Percentiles rank a stretch among this genome's conserved stretches.
phyloP scores from a whole-genome alignment of 306 rosid genomes.

The Sicyos edulis region DNA sequence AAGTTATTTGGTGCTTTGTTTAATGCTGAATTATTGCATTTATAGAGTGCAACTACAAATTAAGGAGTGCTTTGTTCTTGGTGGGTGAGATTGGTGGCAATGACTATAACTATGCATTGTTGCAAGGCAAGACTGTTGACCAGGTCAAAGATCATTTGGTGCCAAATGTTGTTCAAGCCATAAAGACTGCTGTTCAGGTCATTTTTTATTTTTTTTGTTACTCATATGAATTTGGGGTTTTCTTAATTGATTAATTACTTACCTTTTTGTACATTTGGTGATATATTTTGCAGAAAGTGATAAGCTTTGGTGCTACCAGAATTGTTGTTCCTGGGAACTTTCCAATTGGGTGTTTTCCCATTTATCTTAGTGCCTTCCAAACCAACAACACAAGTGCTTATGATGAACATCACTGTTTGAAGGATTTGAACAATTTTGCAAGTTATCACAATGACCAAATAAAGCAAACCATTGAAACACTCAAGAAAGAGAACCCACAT shows the following conservation, averaged over 20 bases:
- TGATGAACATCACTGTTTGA: not conserved
- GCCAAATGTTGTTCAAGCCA: slow-evolving; percentile 24
- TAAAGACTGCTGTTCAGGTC: slow-evolving; percentile 18
- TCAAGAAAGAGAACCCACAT: too few relatives aligned
- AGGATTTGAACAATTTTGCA: not conserved
- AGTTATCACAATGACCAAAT: not conserved
- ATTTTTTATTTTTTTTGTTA: not conserved
- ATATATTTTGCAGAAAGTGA: not conserved
- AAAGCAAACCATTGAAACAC: too few relatives aligned
- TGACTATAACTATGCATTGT: slow-evolving; percentile 18
- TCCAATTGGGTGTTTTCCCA: not conserved
- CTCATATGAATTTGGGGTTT: too few relatives aligned
- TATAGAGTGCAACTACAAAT: slow-evolving; percentile 22
- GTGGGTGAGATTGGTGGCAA: too few relatives aligned
- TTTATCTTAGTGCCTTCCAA: not conserved
- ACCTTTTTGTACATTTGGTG: too few relatives aligned
- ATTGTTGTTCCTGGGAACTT: slow-evolving; percentile 4
- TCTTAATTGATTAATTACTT: too few relatives aligned
- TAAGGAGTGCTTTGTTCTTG: slow-evolving; percentile 19
- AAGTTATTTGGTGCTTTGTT: not conserved
- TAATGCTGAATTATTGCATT: too few relatives aligned
- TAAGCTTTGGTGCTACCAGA: not conserved
- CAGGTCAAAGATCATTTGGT: slow-evolving; percentile 12
- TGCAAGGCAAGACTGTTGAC: slow-evolving; percentile 19
- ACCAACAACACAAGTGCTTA: not conserved